Conservation (phyloP, 163 green algal genomes). For the Chlamydomonas reinhardtii region DNA sequence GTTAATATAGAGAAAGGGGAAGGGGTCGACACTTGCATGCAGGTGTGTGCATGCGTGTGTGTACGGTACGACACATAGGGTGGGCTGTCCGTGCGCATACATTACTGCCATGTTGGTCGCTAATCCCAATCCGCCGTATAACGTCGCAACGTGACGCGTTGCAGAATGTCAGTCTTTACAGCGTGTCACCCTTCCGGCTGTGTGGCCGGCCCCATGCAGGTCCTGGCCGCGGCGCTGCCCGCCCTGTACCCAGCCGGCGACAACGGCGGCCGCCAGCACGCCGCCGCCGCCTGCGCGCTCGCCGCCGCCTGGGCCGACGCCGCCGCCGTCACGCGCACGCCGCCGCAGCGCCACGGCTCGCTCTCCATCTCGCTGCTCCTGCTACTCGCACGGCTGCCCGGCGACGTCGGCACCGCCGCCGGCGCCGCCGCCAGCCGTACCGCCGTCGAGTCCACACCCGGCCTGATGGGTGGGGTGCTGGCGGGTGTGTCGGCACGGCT, state of each 20-base stretch:
- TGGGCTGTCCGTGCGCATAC: no score
- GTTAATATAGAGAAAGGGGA: no score
- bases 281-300: slow-evolving; percentile 20
- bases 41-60: no score
- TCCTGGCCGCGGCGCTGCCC: not conserved
- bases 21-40: no score
- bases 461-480: slow-evolving; percentile 66
- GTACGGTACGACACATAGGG: no score
- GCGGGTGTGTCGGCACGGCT: slow-evolving; percentile 72
- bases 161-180: no score
- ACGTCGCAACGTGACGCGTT: no score
- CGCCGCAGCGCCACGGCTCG: slow-evolving; percentile 65
- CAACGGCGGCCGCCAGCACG: not conserved
- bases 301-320: slow-evolving; percentile 58
- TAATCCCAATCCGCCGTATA: no score
- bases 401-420: not conserved
- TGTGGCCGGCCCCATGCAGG: no score
- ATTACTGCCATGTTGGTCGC: no score
- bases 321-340: slow-evolving; percentile 33
- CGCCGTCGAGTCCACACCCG: slow-evolving; percentile 54
- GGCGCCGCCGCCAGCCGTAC: not conserved
- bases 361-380: slow-evolving; percentile 55
- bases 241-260: not conserved
- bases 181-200: no score
- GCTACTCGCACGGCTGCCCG: slow-evolving; percentile 2